Evolutionary conservation across 2,329 filamentous ascomycete genomes (phyloP).

Genomic region (Tolypocladium nubicola): DNA sequence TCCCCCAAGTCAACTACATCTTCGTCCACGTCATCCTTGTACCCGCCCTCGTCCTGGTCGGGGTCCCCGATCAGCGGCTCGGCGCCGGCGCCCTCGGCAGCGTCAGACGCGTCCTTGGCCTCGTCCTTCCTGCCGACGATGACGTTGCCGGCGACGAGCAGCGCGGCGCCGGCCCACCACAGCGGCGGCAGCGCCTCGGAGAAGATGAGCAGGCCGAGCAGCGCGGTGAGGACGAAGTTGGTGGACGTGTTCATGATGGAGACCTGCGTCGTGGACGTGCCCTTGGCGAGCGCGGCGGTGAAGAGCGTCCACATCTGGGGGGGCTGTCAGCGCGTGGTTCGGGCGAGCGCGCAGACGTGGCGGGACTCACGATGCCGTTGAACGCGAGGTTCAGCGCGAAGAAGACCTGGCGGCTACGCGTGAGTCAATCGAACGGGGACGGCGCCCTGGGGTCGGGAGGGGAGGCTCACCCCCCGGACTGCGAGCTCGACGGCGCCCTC

Average conservation of each 20-base stretch:
- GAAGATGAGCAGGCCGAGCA: conserved; percentile 62
- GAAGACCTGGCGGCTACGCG: conserved; percentile 43
- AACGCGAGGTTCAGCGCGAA: conserved; percentile 66
- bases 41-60: conserved; percentile 7
- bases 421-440: background rate
- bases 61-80: conserved; percentile 14
- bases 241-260: conserved; percentile 73
- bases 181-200: conserved; percentile 58
- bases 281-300: conserved; percentile 64
- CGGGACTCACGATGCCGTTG: conserved; percentile 51
- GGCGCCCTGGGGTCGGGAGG: no score
- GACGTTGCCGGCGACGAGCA: conserved; percentile 68
- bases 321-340: background rate
- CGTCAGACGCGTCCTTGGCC: conserved; percentile 9
- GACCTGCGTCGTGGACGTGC: conserved; percentile 67
- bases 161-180: conserved; percentile 65
- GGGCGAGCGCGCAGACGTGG: background rate
- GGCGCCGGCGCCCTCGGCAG: conserved; percentile 16
- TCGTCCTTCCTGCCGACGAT: conserved; percentile 65
- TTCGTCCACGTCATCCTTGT: conserved; percentile 18
- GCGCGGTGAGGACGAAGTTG: conserved; percentile 70
- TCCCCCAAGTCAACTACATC: conserved; percentile 24
- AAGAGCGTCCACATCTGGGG: conserved; percentile 71
- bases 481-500: conserved; percentile 35
- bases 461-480: conserved; percentile 35